These are phyloP conservation scores for Aspergillus unguis DNA, from an alignment of 2,329 filamentous ascomycete species.

Conservation along the genomic window DNA sequence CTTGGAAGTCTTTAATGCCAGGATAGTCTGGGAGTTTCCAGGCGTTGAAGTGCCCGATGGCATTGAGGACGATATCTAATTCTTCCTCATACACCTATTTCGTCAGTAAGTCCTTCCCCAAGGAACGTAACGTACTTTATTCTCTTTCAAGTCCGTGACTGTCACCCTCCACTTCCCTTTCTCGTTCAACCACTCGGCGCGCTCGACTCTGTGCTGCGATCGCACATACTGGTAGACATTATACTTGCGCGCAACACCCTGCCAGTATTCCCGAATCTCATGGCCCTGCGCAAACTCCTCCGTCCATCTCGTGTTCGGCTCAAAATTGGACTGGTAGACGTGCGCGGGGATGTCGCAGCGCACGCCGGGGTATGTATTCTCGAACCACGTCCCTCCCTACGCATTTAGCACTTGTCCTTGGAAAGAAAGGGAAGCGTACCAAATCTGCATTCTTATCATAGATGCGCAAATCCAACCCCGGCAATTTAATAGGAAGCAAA, in stretches of 20 bases:
- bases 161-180: conserved; percentile 56
- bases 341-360: conserved; percentile 67
- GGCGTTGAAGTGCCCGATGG: conserved; percentile 64
- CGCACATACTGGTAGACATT: conserved; percentile 60
- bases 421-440: conserved; percentile 36
- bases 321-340: conserved; percentile 67
- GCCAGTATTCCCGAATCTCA: conserved; percentile 68
- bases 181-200: conserved; percentile 54
- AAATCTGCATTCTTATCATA: conserved; percentile 67
- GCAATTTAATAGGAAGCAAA: conserved; percentile 66
- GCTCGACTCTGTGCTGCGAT: conserved; percentile 55
- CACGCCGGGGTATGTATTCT: conserved; percentile 60
- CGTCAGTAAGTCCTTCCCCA: neutral
- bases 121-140: conserved; percentile 18
- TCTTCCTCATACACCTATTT: conserved; percentile 44
- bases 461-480: conserved; percentile 62
- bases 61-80: conserved; percentile 61
- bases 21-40: conserved; percentile 62
- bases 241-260: conserved; percentile 60
- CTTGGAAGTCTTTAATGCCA: conserved; percentile 55
- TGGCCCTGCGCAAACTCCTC: conserved; percentile 64
- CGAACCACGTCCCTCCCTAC: conserved; percentile 48
- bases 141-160: conserved; percentile 34
- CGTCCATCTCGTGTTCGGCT: conserved; percentile 65
- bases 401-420: neutral